These are phyloP conservation scores for Terfezia boudieri DNA, from an alignment of 495 filamentous ascomycete genomes.

Conservation along the genomic window DNA sequence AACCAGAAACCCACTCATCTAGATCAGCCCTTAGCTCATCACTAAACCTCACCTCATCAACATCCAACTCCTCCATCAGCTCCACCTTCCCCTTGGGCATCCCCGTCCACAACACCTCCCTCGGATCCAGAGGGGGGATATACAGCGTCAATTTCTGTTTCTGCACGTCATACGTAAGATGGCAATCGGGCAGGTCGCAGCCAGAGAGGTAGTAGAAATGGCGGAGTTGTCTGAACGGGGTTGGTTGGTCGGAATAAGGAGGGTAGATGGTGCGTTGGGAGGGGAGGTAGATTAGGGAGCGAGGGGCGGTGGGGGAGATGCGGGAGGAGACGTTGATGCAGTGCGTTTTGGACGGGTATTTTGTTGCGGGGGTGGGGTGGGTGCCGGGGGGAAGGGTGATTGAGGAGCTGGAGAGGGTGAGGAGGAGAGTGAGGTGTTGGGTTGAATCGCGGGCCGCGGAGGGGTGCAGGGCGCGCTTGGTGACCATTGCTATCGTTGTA, in stretches of 20 bases:
- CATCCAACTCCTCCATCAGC: constrained; percentile 27
- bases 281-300: background rate
- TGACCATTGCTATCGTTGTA: background rate
- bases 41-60: constrained; percentile 25
- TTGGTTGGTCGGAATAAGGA: constrained; percentile 24
- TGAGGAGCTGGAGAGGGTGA: too few relatives aligned
- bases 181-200: constrained; percentile 35
- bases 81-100: constrained; percentile 29
- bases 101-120: constrained; percentile 38
- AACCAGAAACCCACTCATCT: constrained; percentile 3
- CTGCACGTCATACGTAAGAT: constrained; percentile 39
- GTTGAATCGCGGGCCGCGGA: background rate
- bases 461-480: background rate
- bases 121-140: constrained; percentile 34
- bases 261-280: background rate
- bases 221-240: constrained; percentile 39
- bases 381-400: background rate
- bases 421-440: background rate
- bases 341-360: background rate
- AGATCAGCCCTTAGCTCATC: constrained; percentile 16
- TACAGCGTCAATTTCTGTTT: constrained; percentile 34
- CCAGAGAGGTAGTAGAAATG: constrained; percentile 54
- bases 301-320: background rate
- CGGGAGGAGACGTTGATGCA: background rate
- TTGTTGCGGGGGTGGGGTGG: background rate